A percentile compares a stretch with the other conserved stretches of the same genome.
phyloP scores from a whole-genome alignment of 371 early-diverging fungal species.

The Mortierella sp. region DNA sequence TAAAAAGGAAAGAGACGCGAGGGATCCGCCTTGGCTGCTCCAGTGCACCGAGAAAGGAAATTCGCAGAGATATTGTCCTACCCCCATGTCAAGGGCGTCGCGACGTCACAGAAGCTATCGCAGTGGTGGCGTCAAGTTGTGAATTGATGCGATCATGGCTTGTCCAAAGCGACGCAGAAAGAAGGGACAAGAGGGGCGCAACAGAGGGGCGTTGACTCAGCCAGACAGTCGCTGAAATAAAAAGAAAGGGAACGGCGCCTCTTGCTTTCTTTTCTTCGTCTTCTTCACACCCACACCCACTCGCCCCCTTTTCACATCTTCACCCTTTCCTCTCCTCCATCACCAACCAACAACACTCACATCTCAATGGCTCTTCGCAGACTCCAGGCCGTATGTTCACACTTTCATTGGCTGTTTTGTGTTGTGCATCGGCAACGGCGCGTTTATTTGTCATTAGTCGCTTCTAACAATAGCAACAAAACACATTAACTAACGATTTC shows the following conservation, averaged over 20 bases:
- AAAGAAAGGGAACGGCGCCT: background rate
- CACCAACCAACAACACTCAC: background rate
- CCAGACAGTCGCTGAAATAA: background rate
- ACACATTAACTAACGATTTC: background rate
- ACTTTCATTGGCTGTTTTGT: background rate
- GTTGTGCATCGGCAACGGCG: background rate
- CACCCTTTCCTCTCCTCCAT: no score
- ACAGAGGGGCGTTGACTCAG: background rate
- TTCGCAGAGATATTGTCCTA: background rate
- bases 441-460: background rate
- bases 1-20: background rate
- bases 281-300: background rate
- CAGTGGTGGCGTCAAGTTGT: background rate
- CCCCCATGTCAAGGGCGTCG: background rate
- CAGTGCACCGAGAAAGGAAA: slow-evolving; percentile 9
- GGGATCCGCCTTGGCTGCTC: background rate
- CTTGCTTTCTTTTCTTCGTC: background rate
- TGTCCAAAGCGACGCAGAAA: background rate
- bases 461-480: background rate
- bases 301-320: background rate
- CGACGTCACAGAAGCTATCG: background rate
- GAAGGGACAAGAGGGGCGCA: background rate
- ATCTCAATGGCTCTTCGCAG: slow-evolving; percentile 48
- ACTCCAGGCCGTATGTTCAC: slow-evolving; percentile 50
- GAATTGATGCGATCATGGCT: background rate